Conservation (phyloP, 345 rosid genomes). For the Rhodamnia argentea region DNA sequence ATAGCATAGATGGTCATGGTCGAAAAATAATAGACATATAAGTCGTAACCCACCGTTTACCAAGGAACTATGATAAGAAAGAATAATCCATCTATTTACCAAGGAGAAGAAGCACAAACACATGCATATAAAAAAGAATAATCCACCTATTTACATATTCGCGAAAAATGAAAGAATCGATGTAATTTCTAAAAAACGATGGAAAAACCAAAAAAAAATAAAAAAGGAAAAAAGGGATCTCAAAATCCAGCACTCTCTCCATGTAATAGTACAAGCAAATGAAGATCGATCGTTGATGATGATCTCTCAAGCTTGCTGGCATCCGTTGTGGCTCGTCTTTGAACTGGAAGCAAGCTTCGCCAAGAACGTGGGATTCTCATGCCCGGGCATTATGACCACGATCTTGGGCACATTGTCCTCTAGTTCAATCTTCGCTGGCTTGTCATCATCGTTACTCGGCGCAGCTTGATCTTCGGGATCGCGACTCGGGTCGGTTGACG, state of each 20-base stretch:
- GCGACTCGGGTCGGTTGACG: not conserved
- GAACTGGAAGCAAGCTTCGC: constrained; percentile 22
- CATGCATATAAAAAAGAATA: not conserved
- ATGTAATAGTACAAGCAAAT: not conserved
- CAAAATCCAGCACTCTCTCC: not conserved
- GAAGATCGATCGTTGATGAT: not conserved
- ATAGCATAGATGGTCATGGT: not conserved
- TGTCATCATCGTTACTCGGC: not conserved
- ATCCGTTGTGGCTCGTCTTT: not conserved
- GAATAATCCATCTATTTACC: not conserved
- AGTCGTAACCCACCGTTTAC: not conserved
- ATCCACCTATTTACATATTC: not conserved
- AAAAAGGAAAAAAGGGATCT: not conserved
- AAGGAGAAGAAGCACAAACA: not conserved
- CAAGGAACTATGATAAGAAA: not conserved
- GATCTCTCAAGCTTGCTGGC: not conserved
- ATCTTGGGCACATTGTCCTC: constrained; percentile 24
- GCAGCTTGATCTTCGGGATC: not conserved
- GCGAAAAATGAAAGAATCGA: not conserved
- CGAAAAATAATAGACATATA: not conserved
- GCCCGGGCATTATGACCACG: constrained; percentile 52
- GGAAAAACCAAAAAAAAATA: not conserved
- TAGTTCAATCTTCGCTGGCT: not conserved
- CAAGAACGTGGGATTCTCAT: constrained; percentile 34
- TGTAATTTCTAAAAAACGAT: not conserved